Base-by-base conservation (phyloP, 2,329 filamentous ascomycete species). In the Diplodia corticola region DNA sequence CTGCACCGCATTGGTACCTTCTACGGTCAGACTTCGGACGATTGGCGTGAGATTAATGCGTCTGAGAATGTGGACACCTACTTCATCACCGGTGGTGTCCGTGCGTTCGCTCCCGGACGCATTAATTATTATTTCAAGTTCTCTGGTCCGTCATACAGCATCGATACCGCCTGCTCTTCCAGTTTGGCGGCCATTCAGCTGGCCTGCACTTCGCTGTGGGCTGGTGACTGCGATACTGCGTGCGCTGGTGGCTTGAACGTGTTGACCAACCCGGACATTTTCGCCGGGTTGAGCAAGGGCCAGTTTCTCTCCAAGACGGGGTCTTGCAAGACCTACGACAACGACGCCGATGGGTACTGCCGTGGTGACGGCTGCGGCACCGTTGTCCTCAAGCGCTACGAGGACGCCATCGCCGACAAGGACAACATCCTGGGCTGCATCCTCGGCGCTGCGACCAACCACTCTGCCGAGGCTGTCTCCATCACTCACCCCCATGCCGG, bases 401-500 rank as follows among this genome's bases (percentile, higher is more conserved):
- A 92, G 64, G 91, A 94, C 76, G 92, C 92, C 1, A 76, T 91
- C 61, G 86, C 86, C 0, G 91, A 95, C 71, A 88, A 91, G 67
- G 92, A 95, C 72, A 82, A 82, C 72, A 83, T 83, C 48, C 83
- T 93, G n/a, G 91, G 88, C 17, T 88, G 91, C 69, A 90, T 97
- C 57, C 82, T 91, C 0, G 91, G 88, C 30, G 86, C 88, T 0
- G 86, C 88, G 4, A 95, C 91, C 57, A 96, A 95, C 76, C 91
- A 95, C 77, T 93, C 90, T 0, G 90, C 90, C 0, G 88, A 93
- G 71, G 88, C 91, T 51, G 87, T 92, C 22, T 93, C 91, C 1
- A 95, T 96, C 72, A 95, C 91, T 0, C 90, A 92, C 67, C 92
- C 92, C 1, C 91, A 95, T 75, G 90, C 87, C 4, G 89, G 87